Evolutionary conservation across 2,329 filamentous ascomycete species (phyloP).

Genomic region (Colletotrichum eremochloae): DNA sequence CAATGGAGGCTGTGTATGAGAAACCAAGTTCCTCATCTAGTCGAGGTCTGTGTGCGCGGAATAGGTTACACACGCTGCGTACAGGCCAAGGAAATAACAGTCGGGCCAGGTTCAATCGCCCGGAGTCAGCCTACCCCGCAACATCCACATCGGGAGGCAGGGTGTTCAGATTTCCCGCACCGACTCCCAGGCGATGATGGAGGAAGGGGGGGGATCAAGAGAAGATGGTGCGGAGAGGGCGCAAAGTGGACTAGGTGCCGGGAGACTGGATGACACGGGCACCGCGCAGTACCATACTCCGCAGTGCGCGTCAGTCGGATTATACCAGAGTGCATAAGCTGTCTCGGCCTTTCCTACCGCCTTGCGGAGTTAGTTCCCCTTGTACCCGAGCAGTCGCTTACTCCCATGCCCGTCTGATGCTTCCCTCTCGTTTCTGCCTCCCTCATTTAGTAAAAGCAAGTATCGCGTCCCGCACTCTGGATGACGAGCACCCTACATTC

Average conservation of each 20-base stretch:
- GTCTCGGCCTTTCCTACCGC: neutral
- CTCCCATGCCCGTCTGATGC: neutral
- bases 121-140: neutral
- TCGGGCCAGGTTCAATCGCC: neutral
- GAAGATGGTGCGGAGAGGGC: neutral
- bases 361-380: neutral
- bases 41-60: neutral
- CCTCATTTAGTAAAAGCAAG: neutral
- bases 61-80: neutral
- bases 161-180: conserved; percentile 20
- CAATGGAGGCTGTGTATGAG: neutral
- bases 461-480: neutral
- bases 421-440: neutral
- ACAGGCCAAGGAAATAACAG: neutral
- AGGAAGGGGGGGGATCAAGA: neutral
- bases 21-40: too few species aligned
- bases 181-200: neutral
- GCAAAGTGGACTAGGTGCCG: conserved; percentile 7
- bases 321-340: conserved; percentile 12
- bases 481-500: neutral
- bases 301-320: conserved; percentile 19
- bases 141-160: neutral
- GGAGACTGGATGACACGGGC: neutral
- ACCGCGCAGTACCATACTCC: neutral
- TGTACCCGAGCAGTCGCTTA: neutral